These are phyloP conservation scores for Xanthoconium separans DNA, from an alignment of 1,284 basidiomycete genomes.

Conservation along the genomic window DNA sequence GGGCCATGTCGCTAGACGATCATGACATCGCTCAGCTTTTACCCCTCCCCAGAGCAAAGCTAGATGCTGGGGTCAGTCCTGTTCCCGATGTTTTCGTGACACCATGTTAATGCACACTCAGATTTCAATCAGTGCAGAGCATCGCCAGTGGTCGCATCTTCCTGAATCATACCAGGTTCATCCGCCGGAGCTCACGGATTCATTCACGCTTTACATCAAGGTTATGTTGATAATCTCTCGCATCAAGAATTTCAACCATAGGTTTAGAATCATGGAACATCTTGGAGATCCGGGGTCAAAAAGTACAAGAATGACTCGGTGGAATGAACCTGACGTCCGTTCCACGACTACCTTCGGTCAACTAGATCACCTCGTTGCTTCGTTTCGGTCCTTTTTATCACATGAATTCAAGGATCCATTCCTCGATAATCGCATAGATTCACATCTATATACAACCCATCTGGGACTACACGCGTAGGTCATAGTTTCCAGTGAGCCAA, in stretches of 20 bases:
- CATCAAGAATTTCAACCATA: constrained; percentile 70
- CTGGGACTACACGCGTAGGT: constrained; percentile 64
- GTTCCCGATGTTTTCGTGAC: constrained; percentile 2
- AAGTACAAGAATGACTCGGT: constrained; percentile 13
- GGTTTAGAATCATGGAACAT: constrained; percentile 60
- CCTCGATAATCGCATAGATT: constrained; percentile 56
- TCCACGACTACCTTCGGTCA: constrained; percentile 63
- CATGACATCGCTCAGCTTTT: constrained; percentile 68
- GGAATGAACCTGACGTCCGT: constrained; percentile 49
- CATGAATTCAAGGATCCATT: constrained; percentile 55
- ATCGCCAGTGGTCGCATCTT: constrained; percentile 69
- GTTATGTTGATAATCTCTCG: constrained; percentile 63
- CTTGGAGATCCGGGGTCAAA: constrained; percentile 43
- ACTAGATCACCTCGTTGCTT: constrained; percentile 55
- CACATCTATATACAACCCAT: constrained; percentile 63
- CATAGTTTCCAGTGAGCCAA: neutral
- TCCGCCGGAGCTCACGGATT: constrained; percentile 63
- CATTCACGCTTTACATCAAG: constrained; percentile 76
- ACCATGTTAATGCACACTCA: constrained; percentile 29
- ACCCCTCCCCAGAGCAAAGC: constrained; percentile 60
- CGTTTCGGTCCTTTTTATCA: constrained; percentile 62
- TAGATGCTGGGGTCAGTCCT: constrained; percentile 55
- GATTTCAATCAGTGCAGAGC: constrained; percentile 51
- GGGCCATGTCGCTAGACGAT: constrained; percentile 70
- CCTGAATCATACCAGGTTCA: constrained; percentile 57